Percentiles rank a stretch among this genome's conserved stretches.
Conservation (phyloP, 2,329 filamentous ascomycete species). For the Neonectria coccinea region DNA sequence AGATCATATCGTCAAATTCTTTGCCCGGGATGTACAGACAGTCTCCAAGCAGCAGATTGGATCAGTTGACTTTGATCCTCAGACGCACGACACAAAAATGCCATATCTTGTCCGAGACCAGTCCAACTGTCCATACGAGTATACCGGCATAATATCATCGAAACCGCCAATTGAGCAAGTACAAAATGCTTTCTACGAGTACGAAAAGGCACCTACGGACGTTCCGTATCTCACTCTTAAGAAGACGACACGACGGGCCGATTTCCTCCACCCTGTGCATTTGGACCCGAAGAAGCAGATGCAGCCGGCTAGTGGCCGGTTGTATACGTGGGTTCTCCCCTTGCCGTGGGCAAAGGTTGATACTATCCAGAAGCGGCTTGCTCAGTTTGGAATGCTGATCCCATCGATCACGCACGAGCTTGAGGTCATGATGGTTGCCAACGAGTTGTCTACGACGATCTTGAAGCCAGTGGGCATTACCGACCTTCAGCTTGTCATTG, state of each 20-base stretch:
- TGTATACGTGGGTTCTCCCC: constrained; percentile 59
- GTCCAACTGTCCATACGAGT: constrained; percentile 54
- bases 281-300: constrained; percentile 21
- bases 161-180: constrained; percentile 60
- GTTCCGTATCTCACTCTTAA: constrained; percentile 61
- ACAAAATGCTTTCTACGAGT: constrained; percentile 51
- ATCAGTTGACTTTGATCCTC: constrained; percentile 41
- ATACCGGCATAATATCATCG: constrained; percentile 53
- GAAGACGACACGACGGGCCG: constrained; percentile 65
- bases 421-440: constrained; percentile 72
- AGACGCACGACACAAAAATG: constrained; percentile 35
- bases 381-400: constrained; percentile 70
- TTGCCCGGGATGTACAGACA: constrained; percentile 36
- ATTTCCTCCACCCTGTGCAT: constrained; percentile 65
- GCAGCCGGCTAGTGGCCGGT: constrained; percentile 52
- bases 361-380: constrained; percentile 56
- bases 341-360: constrained; percentile 63
- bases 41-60: constrained; percentile 51
- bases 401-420: constrained; percentile 80
- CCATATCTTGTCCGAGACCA: constrained; percentile 57
- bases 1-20: constrained; percentile 59
- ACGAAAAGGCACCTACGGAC: constrained; percentile 56
- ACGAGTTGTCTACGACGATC: constrained; percentile 61
- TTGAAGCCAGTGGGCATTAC: constrained; percentile 60
- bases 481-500: constrained; percentile 67